These are phyloP conservation scores for Vanderwaltozyma polyspora DNA, from an alignment of 805 yeast species.

Conservation along the genomic window DNA sequence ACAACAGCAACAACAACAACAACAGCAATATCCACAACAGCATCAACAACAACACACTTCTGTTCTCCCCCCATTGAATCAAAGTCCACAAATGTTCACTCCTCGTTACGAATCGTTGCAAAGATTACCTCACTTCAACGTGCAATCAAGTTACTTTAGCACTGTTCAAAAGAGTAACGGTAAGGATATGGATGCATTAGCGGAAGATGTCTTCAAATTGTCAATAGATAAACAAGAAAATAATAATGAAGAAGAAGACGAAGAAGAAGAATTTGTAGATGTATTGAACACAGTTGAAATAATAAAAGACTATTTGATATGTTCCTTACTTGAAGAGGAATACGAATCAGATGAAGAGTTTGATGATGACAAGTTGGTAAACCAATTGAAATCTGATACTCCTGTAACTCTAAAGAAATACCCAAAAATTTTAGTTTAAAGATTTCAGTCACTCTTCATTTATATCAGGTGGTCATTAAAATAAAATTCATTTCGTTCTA, in stretches of 20 bases:
- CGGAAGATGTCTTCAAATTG: neutral
- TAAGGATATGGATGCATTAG: slow-evolving; percentile 1
- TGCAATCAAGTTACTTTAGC: slow-evolving; percentile 8
- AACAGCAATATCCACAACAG: too few species aligned
- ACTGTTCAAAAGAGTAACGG: slow-evolving; percentile 14
- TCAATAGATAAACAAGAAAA: slow-evolving; percentile 3
- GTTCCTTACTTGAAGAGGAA: slow-evolving; percentile 22
- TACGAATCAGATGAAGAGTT: slow-evolving; percentile 6
- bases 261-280: slow-evolving; percentile 8
- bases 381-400: neutral
- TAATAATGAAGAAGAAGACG: slow-evolving; percentile 4
- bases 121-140: slow-evolving; percentile 2
- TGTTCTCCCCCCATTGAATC: neutral
- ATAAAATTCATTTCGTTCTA: too few species aligned
- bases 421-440: slow-evolving; percentile 6
- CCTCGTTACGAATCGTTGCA: neutral
- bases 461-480: too few species aligned
- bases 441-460: too few species aligned
- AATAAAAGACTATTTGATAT: slow-evolving; percentile 21
- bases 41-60: neutral
- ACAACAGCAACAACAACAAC: too few species aligned
- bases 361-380: neutral
- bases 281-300: slow-evolving; percentile 14
- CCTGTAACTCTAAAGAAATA: slow-evolving; percentile 4
- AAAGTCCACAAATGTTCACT: neutral